Base-by-base conservation (phyloP, 352 stramenopile genomes). In the Pseudoperonospora humuli region DNA sequence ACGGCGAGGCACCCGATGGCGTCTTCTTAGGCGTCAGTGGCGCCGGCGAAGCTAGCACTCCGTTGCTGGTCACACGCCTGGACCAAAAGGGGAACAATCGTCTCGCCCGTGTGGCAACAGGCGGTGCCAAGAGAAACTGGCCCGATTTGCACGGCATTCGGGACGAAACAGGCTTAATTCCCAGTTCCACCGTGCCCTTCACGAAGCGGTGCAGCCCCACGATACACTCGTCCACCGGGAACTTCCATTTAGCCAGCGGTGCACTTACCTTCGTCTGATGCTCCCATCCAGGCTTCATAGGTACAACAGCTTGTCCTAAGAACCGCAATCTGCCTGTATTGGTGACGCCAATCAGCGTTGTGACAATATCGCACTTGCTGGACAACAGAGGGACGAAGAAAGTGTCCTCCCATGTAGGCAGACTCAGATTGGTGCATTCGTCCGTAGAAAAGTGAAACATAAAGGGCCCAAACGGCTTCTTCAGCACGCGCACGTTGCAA, bases 301-400 rank as follows among this genome's bases (percentile, higher is more conserved):
- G 54, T 7, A 59, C 53, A 14, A 91, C 53, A 3, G 69, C 63
- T 38, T 91, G 79, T 5, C 79, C 79, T 18, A 91, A 55, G 31
- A 88, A 88, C 7, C 74, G 69, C 46, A 72, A 51, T 1, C 61
- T 61, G 8, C 70, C 67, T 4, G 61, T 73, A 6, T 61, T 74
- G 3, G 50, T 87, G 11, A 87, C 67, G 23, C 75, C 79, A 7
- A 91, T 62, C 6, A 91, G 53, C 40, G 79, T 91, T 19, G 82
- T 70, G 2, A 91, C 76, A 35, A 91, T 64, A 36, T 86, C 79
- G 39, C 79, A 91, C 36, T 82, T 82, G 45, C 71, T 86, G 13
- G 74, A 87, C n/a, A 91, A 54, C 65, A 85, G 72, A 2, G 79
- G 79, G 29, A 87, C 74, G 39, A 88, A 87, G 50, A 87, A 86